A percentile compares a stretch with the other conserved stretches of the same genome.
These are phyloP conservation scores for Rauvolfia tetraphylla DNA, from an alignment of 257 asterid species.

Conservation along the genomic window DNA sequence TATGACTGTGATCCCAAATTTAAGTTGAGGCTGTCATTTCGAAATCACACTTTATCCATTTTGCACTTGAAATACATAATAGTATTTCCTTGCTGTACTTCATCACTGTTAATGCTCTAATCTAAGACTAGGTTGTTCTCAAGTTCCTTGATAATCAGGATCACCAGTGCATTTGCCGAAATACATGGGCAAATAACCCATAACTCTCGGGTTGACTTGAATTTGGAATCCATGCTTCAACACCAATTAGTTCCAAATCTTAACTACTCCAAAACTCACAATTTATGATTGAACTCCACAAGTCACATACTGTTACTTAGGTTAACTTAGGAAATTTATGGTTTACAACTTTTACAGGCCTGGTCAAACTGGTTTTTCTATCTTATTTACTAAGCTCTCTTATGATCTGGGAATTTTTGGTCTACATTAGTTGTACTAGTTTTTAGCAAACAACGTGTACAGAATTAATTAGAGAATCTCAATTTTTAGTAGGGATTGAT, in stretches of 20 bases:
- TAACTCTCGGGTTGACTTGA: background rate
- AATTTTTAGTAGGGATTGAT: background rate
- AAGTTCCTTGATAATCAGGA: background rate
- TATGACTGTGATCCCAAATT: background rate
- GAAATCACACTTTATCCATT: background rate
- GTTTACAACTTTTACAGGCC: background rate
- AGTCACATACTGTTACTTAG: background rate
- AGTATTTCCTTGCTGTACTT: background rate
- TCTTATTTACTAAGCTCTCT: background rate
- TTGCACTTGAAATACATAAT: background rate
- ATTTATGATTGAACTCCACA: background rate
- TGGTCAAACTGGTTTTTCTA: background rate
- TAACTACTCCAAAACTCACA: background rate
- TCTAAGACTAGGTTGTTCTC: background rate
- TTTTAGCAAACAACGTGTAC: background rate
- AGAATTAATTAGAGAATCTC: background rate
- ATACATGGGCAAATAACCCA: background rate
- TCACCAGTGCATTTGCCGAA: background rate
- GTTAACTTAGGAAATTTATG: background rate
- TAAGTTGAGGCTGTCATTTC: background rate
- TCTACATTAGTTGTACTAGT: background rate
- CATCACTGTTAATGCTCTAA: background rate
- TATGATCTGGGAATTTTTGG: background rate
- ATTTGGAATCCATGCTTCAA: background rate
- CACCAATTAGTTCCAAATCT: background rate